These are phyloP conservation scores for Neonectria ditissima DNA, from an alignment of 2,329 filamentous ascomycete genomes.

Conservation along the genomic window DNA sequence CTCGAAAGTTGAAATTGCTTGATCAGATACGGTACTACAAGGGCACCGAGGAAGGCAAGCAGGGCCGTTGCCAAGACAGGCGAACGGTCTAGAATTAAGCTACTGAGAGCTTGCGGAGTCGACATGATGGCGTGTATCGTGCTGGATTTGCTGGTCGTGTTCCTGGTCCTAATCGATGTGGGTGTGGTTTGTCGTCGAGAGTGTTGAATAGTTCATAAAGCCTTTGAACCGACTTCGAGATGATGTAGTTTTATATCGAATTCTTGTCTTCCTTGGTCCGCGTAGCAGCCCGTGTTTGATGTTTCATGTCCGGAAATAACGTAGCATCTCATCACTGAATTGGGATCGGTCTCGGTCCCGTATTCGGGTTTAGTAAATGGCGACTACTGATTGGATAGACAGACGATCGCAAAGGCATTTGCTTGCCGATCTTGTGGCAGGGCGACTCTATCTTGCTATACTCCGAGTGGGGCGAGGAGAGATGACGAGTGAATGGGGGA, in stretches of 20 bases:
- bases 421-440: background rate
- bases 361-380: constrained; percentile 5
- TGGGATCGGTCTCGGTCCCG: constrained; percentile 18
- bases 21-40: background rate
- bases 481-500: background rate
- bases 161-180: too few relatives aligned
- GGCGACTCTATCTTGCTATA: background rate
- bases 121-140: constrained; percentile 12
- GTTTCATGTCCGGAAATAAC: background rate
- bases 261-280: too few relatives aligned
- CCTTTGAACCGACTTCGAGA: background rate
- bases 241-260: background rate
- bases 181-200: background rate
- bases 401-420: background rate
- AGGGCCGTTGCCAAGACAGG: constrained; percentile 13
- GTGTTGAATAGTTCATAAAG: background rate
- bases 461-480: background rate
- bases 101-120: constrained; percentile 3
- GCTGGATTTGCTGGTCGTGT: background rate
- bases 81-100: constrained; percentile 8
- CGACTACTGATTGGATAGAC: background rate
- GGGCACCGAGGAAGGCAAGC: background rate
- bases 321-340: background rate
- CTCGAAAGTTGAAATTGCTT: constrained; percentile 5
- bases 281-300: background rate